Evolutionary conservation across 1,139 yeast species (phyloP).

Genomic region (Suhomyces choctaworum): DNA sequence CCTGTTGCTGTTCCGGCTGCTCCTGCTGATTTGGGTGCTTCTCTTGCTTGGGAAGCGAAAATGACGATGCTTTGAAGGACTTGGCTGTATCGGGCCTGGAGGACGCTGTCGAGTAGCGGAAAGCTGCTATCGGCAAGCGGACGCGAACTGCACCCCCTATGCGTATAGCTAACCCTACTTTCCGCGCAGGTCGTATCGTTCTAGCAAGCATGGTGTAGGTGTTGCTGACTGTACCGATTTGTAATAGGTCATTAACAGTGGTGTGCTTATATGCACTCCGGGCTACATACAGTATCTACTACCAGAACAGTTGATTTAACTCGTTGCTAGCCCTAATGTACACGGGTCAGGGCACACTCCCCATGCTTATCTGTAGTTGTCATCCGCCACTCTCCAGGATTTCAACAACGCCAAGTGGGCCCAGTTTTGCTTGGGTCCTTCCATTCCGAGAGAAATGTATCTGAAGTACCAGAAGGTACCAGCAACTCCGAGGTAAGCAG

Average conservation of each 20-base stretch:
- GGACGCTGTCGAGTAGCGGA: constrained; percentile 4
- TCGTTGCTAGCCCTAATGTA: constrained; percentile 3
- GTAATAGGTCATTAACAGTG: background rate
- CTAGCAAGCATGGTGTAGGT: background rate
- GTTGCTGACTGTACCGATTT: background rate
- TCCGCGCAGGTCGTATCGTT: background rate
- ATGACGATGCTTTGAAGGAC: constrained; percentile 29
- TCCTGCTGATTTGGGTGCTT: background rate
- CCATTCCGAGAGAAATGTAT: constrained; percentile 88
- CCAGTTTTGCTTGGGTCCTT: constrained; percentile 70
- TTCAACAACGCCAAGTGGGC: constrained; percentile 71
- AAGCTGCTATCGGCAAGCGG: too few species aligned
- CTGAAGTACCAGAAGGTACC: constrained; percentile 73
- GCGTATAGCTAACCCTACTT: too few species aligned
- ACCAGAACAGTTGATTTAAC: constrained; percentile 2
- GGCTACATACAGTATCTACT: background rate
- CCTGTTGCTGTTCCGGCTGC: constrained; percentile 2
- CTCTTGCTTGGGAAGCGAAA: constrained; percentile 18
- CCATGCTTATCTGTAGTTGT: constrained; percentile 25
- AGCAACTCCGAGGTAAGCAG: constrained; percentile 58
- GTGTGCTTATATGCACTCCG: background rate
- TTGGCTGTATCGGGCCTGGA: constrained; percentile 14
- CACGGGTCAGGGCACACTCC: background rate
- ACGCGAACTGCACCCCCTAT: too few species aligned
- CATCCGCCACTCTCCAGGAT: constrained; percentile 63